phyloP scores from a whole-genome alignment of 2,329 filamentous ascomycete species.

The Beauveria pseudobassiana region DNA sequence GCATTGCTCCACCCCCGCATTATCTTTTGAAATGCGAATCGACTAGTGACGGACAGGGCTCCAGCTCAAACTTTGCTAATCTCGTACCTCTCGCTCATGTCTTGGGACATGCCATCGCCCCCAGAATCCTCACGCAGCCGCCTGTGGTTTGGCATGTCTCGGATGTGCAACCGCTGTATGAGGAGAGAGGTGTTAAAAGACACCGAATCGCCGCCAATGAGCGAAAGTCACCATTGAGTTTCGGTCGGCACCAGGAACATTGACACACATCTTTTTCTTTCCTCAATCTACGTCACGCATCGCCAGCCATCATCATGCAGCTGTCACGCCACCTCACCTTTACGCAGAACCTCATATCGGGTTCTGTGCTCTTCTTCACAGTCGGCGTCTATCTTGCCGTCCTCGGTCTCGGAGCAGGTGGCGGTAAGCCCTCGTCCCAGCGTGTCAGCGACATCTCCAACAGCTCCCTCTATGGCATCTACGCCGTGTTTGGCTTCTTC shows the following conservation, averaged over 20 bases:
- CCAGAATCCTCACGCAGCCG: background rate
- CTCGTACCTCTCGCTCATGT: background rate
- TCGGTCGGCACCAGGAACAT: background rate
- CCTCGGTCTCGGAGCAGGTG: constrained; percentile 14
- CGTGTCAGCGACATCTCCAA: constrained; percentile 7
- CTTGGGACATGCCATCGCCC: background rate
- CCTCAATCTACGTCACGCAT: background rate
- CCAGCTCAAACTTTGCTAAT: background rate
- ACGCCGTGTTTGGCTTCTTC: constrained; percentile 12
- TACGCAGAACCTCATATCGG: constrained; percentile 10
- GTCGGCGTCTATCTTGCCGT: constrained; percentile 14
- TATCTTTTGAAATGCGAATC: background rate
- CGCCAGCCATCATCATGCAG: background rate
- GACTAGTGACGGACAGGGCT: background rate
- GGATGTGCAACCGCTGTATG: background rate
- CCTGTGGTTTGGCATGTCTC: background rate
- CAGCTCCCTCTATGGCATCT: constrained; percentile 11
- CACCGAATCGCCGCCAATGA: background rate
- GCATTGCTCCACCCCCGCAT: background rate
- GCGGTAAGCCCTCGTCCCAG: constrained; percentile 13
- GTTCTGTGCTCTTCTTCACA: constrained; percentile 12
- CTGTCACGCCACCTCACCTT: constrained; percentile 5
- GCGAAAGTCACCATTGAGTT: background rate
- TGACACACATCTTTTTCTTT: background rate
- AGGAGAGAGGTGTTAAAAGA: background rate